phyloP scores from a whole-genome alignment of 345 rosid genomes.

The Hypericum perforatum region DNA sequence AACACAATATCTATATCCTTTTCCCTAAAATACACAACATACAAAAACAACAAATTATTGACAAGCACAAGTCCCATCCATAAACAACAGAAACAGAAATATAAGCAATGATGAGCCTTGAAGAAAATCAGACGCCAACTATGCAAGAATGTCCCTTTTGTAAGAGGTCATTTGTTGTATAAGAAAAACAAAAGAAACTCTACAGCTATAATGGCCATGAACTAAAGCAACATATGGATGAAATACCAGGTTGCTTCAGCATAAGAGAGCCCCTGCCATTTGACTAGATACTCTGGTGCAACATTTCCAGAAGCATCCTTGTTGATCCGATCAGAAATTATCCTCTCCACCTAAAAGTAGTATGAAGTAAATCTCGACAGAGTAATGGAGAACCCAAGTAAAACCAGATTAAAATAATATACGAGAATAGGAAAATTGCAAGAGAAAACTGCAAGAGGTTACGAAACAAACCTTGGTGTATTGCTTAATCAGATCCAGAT shows the following conservation, averaged over 20 bases:
- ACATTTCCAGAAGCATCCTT: slow-evolving; percentile 61
- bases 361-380: slow-evolving; percentile 14
- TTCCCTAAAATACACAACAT: slow-evolving; percentile 53
- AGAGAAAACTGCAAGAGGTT: not conserved
- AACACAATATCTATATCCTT: slow-evolving; percentile 77
- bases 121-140: too few species aligned
- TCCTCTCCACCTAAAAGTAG: slow-evolving; percentile 73
- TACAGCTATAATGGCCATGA: not conserved
- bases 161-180: not conserved
- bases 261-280: slow-evolving; percentile 99
- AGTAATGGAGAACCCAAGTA: slow-evolving; percentile 1
- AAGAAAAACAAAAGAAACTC: not conserved
- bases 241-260: slow-evolving; percentile 98
- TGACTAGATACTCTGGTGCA: slow-evolving; percentile 87
- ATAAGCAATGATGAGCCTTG: too few species aligned
- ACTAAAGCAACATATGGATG: slow-evolving; percentile 3
- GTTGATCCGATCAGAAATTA: slow-evolving; percentile 75
- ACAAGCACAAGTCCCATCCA: too few species aligned
- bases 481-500: slow-evolving; percentile 93
- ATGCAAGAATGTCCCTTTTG: too few species aligned
- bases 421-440: not conserved
- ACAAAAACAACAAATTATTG: not conserved
- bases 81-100: too few species aligned
- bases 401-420: not conserved
- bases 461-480: slow-evolving; percentile 65